These are phyloP conservation scores for Geopyxis carbonaria DNA, from an alignment of 495 filamentous ascomycete species.

Conservation along the genomic window DNA sequence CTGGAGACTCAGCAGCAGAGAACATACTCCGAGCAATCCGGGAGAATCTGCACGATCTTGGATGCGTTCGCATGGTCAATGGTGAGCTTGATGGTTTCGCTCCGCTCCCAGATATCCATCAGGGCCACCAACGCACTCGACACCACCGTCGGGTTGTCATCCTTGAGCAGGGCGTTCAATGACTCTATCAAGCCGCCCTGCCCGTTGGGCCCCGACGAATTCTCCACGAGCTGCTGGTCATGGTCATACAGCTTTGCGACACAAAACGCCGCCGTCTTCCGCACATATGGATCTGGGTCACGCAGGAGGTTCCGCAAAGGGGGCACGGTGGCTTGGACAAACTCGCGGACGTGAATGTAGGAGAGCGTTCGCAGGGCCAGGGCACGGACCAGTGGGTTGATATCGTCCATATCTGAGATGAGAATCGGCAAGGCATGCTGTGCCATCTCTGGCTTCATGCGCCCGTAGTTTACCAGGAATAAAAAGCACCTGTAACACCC, in stretches of 20 bases:
- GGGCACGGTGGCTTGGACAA: conserved; percentile 75
- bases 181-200: conserved; percentile 78
- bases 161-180: conserved; percentile 73
- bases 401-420: conserved; percentile 79
- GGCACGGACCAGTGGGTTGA: conserved; percentile 82
- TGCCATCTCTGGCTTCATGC: conserved; percentile 86
- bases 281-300: conserved; percentile 87
- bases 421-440: conserved; percentile 82
- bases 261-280: conserved; percentile 91
- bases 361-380: conserved; percentile 89
- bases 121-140: conserved; percentile 80
- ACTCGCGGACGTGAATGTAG: conserved; percentile 93
- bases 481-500: conserved; percentile 72
- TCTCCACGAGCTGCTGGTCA: conserved; percentile 74
- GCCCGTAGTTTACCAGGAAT: conserved; percentile 90
- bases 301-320: conserved; percentile 68
- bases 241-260: conserved; percentile 98
- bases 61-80: conserved; percentile 95
- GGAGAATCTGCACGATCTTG: conserved; percentile 89
- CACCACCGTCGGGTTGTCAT: conserved; percentile 95
- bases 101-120: conserved; percentile 98
- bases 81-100: conserved; percentile 90
- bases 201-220: conserved; percentile 8
- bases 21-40: conserved; percentile 89
- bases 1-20: too few relatives aligned